Percentiles rank a stretch among this genome's conserved stretches.
phyloP scores from a whole-genome alignment of 768 basidiomycete species.

The Lepiota venenata region DNA sequence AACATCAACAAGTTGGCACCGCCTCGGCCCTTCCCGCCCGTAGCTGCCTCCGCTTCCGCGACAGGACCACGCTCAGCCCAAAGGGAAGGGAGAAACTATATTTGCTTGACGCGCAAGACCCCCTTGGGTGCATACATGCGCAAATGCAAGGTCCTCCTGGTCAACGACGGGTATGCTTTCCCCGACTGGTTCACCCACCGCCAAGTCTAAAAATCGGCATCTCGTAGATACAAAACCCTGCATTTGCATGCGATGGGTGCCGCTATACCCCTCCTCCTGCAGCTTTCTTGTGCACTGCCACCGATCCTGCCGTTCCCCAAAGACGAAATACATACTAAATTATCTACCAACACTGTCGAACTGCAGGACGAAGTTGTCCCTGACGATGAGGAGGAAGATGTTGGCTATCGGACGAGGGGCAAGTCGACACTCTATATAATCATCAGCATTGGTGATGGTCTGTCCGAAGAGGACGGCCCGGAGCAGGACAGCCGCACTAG shows the following conservation, averaged over 20 bases:
- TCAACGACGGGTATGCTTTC: slow-evolving; percentile 63
- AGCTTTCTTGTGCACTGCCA: slow-evolving; percentile 68
- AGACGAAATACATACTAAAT: slow-evolving; percentile 59
- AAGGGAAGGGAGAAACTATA: slow-evolving; percentile 75
- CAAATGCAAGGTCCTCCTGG: slow-evolving; percentile 68
- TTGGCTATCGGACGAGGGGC: slow-evolving; percentile 59
- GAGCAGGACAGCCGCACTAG: slow-evolving; percentile 8
- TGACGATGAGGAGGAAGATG: slow-evolving; percentile 68
- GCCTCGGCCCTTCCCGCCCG: slow-evolving; percentile 72
- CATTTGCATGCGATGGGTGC: slow-evolving; percentile 85
- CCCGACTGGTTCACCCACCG: not conserved
- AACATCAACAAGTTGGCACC: slow-evolving; percentile 65
- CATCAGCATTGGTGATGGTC: slow-evolving; percentile 62
- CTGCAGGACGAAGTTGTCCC: slow-evolving; percentile 80
- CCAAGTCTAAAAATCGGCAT: slow-evolving; percentile 1
- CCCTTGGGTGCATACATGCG: slow-evolving; percentile 69
- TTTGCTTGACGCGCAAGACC: slow-evolving; percentile 79
- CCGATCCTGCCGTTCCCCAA: slow-evolving; percentile 63
- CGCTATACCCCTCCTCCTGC: slow-evolving; percentile 79
- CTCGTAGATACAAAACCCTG: slow-evolving; percentile 62
- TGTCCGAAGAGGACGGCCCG: slow-evolving; percentile 33
- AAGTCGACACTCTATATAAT: slow-evolving; percentile 67
- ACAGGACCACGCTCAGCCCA: slow-evolving; percentile 80
- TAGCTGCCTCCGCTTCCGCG: slow-evolving; percentile 70
- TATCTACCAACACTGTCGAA: slow-evolving; percentile 67